Base-by-base conservation (phyloP, 2,329 filamentous ascomycete genomes). In the Fusarium mexicanum region DNA sequence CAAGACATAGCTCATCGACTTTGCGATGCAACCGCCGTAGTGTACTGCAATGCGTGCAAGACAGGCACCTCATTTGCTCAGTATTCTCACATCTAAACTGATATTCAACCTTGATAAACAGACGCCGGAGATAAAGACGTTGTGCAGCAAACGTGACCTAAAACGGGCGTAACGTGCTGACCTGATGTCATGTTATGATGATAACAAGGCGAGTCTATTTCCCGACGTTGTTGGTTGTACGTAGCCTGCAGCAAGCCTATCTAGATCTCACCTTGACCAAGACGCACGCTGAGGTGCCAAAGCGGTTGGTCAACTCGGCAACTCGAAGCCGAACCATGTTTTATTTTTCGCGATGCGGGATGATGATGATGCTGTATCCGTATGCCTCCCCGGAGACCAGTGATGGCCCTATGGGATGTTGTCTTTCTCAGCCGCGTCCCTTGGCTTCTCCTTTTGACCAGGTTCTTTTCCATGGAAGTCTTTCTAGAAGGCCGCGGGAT, bases 401-500 rank as follows among this genome's bases (percentile, higher is more conserved):
- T 7, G 18, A 24, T 50, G 24, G 12, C 35, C 73, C 69, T 71
- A 71, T 71, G 26, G 58, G 53, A 44, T 54, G 33, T 51, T n/a
- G 26, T n/a, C 20, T 51, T 48, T 57, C n/a, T 53, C 48, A 60
- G 38, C 46, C 51, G 48, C 62, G 51, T 33, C 31, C 24, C 50
- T 64, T 55, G 43, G 50, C 47, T 43, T 40, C 35, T 61, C 44
- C 33, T 22, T 18, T 24, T 48, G 59, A 60, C 64, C 72, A 61
- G 62, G 35, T 48, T 69, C 64, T 67, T 38, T 50, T 57, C 38
- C 48, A 60, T 47, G 54, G 35, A 58, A 58, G 18, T 50, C 69
- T 44, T 77, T 78, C 76, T 75, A 72, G 75, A 78, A 77, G 69
- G 44, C 61, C 64, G 68, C 65, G 67, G 74, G 76, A 68, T 69